These are phyloP conservation scores for Phoenix roebelenii DNA, from an alignment of 176 grass and related monocot species.

Conservation along the genomic window DNA sequence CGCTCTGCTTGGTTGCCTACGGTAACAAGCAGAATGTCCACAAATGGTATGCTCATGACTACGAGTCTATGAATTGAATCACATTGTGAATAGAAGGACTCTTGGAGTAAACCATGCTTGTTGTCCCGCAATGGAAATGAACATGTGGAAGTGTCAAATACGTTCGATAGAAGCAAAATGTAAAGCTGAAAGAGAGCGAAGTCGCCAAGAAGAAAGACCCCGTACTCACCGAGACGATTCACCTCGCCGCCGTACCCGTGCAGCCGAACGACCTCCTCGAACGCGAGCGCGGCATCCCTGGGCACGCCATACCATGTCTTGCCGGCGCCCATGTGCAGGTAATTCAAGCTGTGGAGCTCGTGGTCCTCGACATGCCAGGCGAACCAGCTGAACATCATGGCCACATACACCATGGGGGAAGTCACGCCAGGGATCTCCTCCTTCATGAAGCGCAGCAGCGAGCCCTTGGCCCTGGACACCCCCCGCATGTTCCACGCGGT, in stretches of 20 bases:
- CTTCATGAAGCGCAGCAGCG: slow-evolving; percentile 55
- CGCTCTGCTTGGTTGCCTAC: no score
- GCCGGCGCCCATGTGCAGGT: slow-evolving; percentile 65
- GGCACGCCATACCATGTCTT: slow-evolving; percentile 94
- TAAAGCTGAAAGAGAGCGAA: slow-evolving; percentile 5
- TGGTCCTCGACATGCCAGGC: slow-evolving; percentile 97
- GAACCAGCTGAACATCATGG: slow-evolving; percentile 92
- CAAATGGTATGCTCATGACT: no score
- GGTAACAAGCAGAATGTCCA: no score
- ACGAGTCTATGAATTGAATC: no score
- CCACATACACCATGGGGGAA: slow-evolving; percentile 80
- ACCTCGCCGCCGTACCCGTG: slow-evolving; percentile 72
- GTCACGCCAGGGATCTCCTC: slow-evolving; percentile 85
- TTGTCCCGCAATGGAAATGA: no score
- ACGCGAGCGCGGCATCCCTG: slow-evolving; percentile 59
- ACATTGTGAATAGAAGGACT: no score
- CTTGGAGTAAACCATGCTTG: no score
- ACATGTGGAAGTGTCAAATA: no score
- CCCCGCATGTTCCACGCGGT: slow-evolving; percentile 83
- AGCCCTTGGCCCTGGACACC: slow-evolving; percentile 42
- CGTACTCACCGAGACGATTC: slow-evolving; percentile 56
- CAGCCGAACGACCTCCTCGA: slow-evolving; percentile 77
- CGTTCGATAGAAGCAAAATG: background rate
- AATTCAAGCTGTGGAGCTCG: slow-evolving; percentile 84
- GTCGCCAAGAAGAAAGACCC: background rate